Percentiles rank a stretch among this genome's conserved stretches.
These are phyloP conservation scores for Irpex lacteus DNA, from an alignment of 1,284 basidiomycete species.

Conservation along the genomic window DNA sequence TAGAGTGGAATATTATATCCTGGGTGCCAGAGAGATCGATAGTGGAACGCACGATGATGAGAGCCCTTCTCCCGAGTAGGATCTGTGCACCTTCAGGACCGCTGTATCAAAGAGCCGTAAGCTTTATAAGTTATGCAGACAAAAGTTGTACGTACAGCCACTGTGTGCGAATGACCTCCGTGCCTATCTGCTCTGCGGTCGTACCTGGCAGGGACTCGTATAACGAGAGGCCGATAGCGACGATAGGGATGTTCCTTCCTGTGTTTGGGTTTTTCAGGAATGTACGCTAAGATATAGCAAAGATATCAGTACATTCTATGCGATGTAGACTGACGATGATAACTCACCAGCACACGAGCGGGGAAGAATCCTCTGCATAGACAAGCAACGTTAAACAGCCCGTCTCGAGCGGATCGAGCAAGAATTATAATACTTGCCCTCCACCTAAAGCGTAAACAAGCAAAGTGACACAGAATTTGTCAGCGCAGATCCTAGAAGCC, in stretches of 20 bases:
- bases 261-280: conserved; percentile 76
- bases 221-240: conserved; percentile 89
- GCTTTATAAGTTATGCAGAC: neutral
- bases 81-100: conserved; percentile 63
- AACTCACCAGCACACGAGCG: conserved; percentile 79
- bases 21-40: conserved; percentile 13
- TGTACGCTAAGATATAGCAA: conserved; percentile 58
- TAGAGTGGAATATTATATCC: conserved; percentile 1
- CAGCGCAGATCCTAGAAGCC: neutral
- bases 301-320: conserved; percentile 1
- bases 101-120: conserved; percentile 28
- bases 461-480: neutral
- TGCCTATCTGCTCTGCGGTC: conserved; percentile 76
- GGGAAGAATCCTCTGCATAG: conserved; percentile 85
- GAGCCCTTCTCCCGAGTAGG: conserved; percentile 75
- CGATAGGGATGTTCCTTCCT: conserved; percentile 84
- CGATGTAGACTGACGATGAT: conserved; percentile 1
- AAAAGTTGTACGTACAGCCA: conserved; percentile 67
- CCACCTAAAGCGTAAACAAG: conserved; percentile 48
- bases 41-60: conserved; percentile 72
- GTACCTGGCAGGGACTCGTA: conserved; percentile 84
- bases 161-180: conserved; percentile 86
- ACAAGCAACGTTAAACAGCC: conserved; percentile 1
- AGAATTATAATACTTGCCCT: conserved; percentile 53
- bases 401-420: neutral